A percentile compares a stretch with the other conserved stretches of the same genome.
These are phyloP conservation scores for Metarhizium anisopliae DNA, from an alignment of 2,329 filamentous ascomycete genomes.

Conservation along the genomic window DNA sequence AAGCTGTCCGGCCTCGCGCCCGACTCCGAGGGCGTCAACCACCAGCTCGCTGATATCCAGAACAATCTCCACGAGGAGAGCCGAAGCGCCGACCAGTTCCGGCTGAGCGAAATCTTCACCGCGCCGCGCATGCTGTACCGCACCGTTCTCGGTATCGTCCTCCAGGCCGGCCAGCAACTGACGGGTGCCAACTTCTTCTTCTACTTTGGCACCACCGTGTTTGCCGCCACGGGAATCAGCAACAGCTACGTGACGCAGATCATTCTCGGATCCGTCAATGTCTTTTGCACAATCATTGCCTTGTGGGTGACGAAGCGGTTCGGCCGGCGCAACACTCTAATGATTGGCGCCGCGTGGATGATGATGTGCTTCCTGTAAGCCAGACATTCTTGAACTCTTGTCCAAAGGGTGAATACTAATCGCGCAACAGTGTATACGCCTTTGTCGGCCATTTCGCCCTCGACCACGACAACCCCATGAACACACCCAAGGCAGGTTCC, in stretches of 20 bases:
- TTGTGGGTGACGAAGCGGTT: slow-evolving; percentile 58
- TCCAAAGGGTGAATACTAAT: neutral
- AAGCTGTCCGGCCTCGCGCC: slow-evolving; percentile 32
- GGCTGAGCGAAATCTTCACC: slow-evolving; percentile 54
- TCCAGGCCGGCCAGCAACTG: slow-evolving; percentile 59
- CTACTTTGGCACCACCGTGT: slow-evolving; percentile 58
- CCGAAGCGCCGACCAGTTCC: slow-evolving; percentile 33
- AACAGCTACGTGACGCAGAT: slow-evolving; percentile 62
- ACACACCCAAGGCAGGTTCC: slow-evolving; percentile 40
- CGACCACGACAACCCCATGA: slow-evolving; percentile 30
- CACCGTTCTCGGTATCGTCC: slow-evolving; percentile 49
- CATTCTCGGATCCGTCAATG: slow-evolving; percentile 59
- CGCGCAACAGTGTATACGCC: slow-evolving; percentile 29
- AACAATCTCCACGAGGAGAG: slow-evolving; percentile 40
- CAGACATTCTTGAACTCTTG: neutral
- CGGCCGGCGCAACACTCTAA: slow-evolving; percentile 54
- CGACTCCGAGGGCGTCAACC: slow-evolving; percentile 30
- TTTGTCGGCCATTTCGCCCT: slow-evolving; percentile 39
- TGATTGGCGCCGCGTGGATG: slow-evolving; percentile 54
- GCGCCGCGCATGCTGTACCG: slow-evolving; percentile 58
- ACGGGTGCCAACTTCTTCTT: slow-evolving; percentile 63
- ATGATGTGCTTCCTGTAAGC: slow-evolving; percentile 38
- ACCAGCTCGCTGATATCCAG: slow-evolving; percentile 43
- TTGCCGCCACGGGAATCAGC: slow-evolving; percentile 52
- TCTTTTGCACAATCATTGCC: slow-evolving; percentile 54